Evolutionary conservation across 176 grass and related monocot genomes (phyloP).

Genomic region (Thalia dealbata): DNA sequence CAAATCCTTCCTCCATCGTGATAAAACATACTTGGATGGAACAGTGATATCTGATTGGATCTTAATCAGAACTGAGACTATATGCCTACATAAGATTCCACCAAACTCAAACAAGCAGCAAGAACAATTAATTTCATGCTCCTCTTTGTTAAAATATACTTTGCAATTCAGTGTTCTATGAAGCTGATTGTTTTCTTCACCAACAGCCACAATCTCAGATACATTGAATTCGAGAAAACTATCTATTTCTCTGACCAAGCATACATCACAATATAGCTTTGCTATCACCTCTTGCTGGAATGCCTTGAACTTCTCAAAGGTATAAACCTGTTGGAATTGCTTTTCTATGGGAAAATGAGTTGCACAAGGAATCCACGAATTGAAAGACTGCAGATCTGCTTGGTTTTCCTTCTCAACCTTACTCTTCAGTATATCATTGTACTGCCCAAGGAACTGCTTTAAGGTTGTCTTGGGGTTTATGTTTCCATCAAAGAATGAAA

Average conservation of each 20-base stretch:
- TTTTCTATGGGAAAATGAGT: conserved; percentile 9
- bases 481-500: conserved; percentile 5
- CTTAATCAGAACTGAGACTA: conserved; percentile 5
- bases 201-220: background rate
- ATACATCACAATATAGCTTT: background rate
- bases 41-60: background rate
- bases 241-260: background rate
- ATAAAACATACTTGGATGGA: conserved; percentile 6
- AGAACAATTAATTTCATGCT: background rate
- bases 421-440: background rate
- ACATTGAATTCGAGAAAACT: background rate
- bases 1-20: conserved; percentile 7
- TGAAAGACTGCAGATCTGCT: conserved; percentile 7
- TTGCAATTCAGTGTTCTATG: background rate
- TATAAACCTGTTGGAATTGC: conserved; percentile 6
- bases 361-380: background rate
- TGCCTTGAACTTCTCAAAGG: background rate
- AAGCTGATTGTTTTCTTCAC: background rate
- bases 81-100: conserved; percentile 15
- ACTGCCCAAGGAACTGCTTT: conserved; percentile 8
- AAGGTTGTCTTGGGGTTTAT: conserved; percentile 1
- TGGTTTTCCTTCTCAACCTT: conserved; percentile 12
- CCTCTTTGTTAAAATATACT: conserved; percentile 2
- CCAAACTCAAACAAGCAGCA: conserved; percentile 4
- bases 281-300: conserved; percentile 14